Evolutionary conservation across 176 grass and related monocot species (phyloP), one percentile per base, ranked within the genome.

Genomic region (Zizania latifolia): DNA sequence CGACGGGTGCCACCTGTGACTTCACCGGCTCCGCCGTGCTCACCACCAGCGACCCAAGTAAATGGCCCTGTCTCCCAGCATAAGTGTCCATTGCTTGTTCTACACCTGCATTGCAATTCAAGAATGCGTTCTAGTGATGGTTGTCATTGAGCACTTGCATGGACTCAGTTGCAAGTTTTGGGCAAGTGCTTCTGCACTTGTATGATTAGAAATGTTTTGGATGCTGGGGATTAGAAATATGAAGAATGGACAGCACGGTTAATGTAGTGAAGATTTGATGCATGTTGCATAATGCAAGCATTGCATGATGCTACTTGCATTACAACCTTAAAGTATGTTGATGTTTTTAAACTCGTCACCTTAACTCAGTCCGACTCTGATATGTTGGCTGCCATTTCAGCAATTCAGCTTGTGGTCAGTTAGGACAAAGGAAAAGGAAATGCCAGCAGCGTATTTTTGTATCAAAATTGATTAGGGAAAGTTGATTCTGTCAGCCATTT

Each of bases 41-140:
- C 79, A 77, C 75, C 86, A 58, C 91, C 66, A 76, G 61, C 12
- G 86, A 98, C 86, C 94, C 94, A 74, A 94, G 94, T 98, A 89
- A 89, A 88, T 35, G 4, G 1, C 62, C 13, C n/a, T n/a, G 12
- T 21, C 41, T 45, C 14, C 27, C 43, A 45, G 12, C 14, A 64
- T 8, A 1, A n/a, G 5, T 13, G n/a, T n/a, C n/a, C n/a, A n/a
- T 4, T 36, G 29, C 51, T 57, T 35, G 19, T 0, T 30, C 72
- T 69, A 8, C 26, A 10, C 13, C 24, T 36, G 54, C 35, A 24
- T 80, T 73, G 8, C n/a, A n/a, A 53, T 46, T 79, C 28, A 35
- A 1, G 38, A 15, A 55, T 71, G 8, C 7, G 2, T 53, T 53
- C 0, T 0, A 22, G 10, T 9, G 57, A 24, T 32, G 6, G 6